Conservation (phyloP, 768 basidiomycete species). For the Lepiota venenata region DNA sequence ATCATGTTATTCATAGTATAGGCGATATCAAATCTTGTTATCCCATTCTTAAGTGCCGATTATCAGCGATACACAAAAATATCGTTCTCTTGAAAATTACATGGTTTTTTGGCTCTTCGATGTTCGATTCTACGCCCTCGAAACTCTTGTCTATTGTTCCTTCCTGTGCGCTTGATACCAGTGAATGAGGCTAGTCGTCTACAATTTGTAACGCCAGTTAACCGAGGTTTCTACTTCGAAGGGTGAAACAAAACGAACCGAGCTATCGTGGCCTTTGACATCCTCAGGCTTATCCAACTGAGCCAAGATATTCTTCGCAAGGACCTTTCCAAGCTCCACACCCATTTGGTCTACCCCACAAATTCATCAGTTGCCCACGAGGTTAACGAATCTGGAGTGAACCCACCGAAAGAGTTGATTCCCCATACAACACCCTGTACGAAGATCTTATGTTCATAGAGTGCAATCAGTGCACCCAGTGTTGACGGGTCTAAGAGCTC, state of each 20-base stretch:
- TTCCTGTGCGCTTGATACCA: constrained; percentile 91
- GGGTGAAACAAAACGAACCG: constrained; percentile 39
- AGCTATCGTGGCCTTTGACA: constrained; percentile 87
- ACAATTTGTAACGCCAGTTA: constrained; percentile 3
- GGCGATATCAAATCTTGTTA: too few relatives aligned
- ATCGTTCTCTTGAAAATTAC: not conserved
- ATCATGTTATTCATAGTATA: too few relatives aligned
- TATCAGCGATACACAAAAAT: not conserved
- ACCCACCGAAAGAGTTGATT: constrained; percentile 93
- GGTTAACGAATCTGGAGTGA: not conserved
- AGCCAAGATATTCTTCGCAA: constrained; percentile 93
- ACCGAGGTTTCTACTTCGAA: not conserved
- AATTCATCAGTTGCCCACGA: not conserved
- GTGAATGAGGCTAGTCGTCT: constrained; percentile 96
- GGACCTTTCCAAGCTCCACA: constrained; percentile 95
- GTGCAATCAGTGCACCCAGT: constrained; percentile 85
- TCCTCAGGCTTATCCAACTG: constrained; percentile 80
- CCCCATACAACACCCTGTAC: constrained; percentile 97
- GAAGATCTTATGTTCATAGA: constrained; percentile 99
- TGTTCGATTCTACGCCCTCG: not conserved
- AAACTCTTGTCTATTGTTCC: constrained; percentile 35
- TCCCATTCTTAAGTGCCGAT: not conserved
- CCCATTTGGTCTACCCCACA: constrained; percentile 91
- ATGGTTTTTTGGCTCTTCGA: not conserved
- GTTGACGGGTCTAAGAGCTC: constrained; percentile 86